Evolutionary conservation across 768 basidiomycete genomes (phyloP), one percentile per base, ranked within the genome.

Genomic region (Pleurotus tuber-regium): DNA sequence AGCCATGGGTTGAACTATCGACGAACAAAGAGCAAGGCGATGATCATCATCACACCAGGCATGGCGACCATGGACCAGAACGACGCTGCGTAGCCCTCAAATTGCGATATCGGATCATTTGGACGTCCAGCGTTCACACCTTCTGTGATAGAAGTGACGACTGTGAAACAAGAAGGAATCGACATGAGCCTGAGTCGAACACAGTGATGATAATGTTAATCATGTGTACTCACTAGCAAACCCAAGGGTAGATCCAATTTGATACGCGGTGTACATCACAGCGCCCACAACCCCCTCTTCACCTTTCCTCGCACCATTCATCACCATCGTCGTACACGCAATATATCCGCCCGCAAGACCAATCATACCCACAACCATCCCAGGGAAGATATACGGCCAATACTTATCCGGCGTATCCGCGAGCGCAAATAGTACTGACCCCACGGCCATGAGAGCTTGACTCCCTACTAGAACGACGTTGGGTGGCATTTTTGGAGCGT

Each of bases 371-470:
- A 80, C 54, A 26, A 67, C 53, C 59, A 79, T 75, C 11, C 71
- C 79, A 16, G 80, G 76, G 52, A 80, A 71, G 31, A 73, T 58
- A 51, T 66, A 63, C 0, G 57, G 38, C 78, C 75, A 81, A 59
- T 80, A 81, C 50, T 50, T 54, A 2, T 48, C 50, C 4, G 67
- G 66, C 4, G 50, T 55, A 52, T 76, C 69, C 0, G 70, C 75
- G 26, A 73, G 56, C 2, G 72, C 69, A 31, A 80, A 63, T 11
- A 80, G 59, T 31, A 63, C 50, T 2, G 72, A 73, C 14, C 70
- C 66, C 12, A 68, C 49, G 28, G 68, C 56, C 49, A 71, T 59
- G 52, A 73, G 52, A 21, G 58, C 51, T 42, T 75, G 66, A 2
- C 71, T 77, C 18, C 52, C 52, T 24, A 79, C 64, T 52, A 79